phyloP scores from a whole-genome alignment of 805 yeast species.

The Sugiyamaella lignohabitans region DNA sequence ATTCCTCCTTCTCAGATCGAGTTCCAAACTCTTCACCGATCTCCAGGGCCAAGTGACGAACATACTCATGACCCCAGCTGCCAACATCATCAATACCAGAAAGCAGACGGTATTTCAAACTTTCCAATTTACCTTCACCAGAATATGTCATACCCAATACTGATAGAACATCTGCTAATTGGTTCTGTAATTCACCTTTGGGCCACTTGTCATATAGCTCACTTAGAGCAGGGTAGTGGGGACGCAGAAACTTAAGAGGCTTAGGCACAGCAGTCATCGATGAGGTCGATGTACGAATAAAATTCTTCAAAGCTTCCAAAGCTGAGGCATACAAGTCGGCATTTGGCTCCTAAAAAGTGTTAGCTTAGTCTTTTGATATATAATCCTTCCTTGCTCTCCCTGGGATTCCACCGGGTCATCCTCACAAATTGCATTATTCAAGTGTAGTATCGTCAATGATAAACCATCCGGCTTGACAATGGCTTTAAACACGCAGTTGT shows the following conservation, averaged over 20 bases:
- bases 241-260: slow-evolving; percentile 91
- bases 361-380: neutral
- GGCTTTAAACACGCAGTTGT: no score
- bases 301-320: slow-evolving; percentile 63
- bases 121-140: slow-evolving; percentile 70
- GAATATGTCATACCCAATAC: slow-evolving; percentile 93
- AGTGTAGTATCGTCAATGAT: no score
- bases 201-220: slow-evolving; percentile 65
- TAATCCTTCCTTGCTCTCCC: neutral
- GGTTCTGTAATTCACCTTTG: slow-evolving; percentile 36
- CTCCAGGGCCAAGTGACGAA: slow-evolving; percentile 91
- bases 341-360: slow-evolving; percentile 28
- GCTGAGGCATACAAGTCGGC: slow-evolving; percentile 48
- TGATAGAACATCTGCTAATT: slow-evolving; percentile 82
- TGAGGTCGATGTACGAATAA: slow-evolving; percentile 87
- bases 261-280: slow-evolving; percentile 99
- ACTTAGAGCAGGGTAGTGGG: slow-evolving; percentile 68
- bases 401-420: neutral
- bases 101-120: slow-evolving; percentile 69
- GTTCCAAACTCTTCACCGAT: slow-evolving; percentile 73
- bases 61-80: slow-evolving; percentile 97
- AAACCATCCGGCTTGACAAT: no score
- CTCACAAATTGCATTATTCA: neutral
- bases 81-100: slow-evolving; percentile 54
- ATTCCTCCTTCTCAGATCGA: slow-evolving; percentile 23